Evolutionary conservation across 331 rosid species (phyloP).

Genomic region (Quercus lobata): DNA sequence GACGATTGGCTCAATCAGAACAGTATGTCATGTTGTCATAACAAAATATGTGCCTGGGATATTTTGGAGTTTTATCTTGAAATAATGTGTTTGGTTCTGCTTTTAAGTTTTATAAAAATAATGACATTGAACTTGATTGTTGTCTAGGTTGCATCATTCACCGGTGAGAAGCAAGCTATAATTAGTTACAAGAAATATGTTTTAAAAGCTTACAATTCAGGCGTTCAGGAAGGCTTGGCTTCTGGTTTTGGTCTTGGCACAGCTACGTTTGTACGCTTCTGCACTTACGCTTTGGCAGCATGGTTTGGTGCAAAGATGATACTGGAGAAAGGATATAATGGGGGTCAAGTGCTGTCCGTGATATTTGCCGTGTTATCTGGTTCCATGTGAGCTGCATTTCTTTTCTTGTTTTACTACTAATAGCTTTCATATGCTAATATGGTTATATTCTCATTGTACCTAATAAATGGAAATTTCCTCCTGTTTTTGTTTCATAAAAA

Average conservation of each 20-base stretch:
- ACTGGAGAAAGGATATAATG: constrained; percentile 24
- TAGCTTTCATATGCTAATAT: not conserved
- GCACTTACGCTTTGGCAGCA: constrained; percentile 25
- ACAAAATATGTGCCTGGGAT: too few relatives aligned
- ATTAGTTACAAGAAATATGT: constrained; percentile 17
- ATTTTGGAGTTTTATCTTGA: too few relatives aligned
- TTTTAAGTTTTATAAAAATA: too few relatives aligned
- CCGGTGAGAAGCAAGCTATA: constrained; percentile 36
- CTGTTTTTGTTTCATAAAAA: not conserved
- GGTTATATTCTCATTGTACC: not conserved
- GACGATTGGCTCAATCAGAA: constrained; percentile 30
- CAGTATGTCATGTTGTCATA: constrained; percentile 5
- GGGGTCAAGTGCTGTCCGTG: constrained; percentile 27
- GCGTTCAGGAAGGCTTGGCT: constrained; percentile 23
- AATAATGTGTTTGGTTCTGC: not conserved
- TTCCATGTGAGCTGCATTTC: constrained; percentile 23
- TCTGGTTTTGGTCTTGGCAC: constrained; percentile 24
- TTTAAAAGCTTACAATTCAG: constrained; percentile 16
- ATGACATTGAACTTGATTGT: not conserved
- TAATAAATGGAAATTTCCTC: not conserved
- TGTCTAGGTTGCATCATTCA: constrained; percentile 33
- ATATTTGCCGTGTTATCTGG: constrained; percentile 25
- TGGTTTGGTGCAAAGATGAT: constrained; percentile 39
- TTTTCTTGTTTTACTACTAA: not conserved
- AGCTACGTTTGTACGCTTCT: constrained; percentile 1